These are phyloP conservation scores for Stenogyne calaminthoides DNA, from an alignment of 305 asterid species.

Conservation along the genomic window DNA sequence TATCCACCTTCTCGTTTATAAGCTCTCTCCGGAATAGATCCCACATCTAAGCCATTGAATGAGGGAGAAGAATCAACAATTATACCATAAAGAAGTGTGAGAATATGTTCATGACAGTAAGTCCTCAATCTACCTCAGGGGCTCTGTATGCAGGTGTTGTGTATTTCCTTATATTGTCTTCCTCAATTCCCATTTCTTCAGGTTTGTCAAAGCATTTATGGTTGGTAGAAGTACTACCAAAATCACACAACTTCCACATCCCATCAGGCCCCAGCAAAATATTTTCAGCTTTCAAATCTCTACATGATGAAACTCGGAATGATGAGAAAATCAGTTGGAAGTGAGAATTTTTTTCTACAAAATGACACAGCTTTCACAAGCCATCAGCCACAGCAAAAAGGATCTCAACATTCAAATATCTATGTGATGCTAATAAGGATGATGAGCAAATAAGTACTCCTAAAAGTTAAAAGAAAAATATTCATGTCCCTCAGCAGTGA, in stretches of 20 bases:
- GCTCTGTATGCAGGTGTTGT: conserved; percentile 98
- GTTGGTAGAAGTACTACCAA: conserved; percentile 95
- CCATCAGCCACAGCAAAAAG: conserved; percentile 88
- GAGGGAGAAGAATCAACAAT: conserved; percentile 42
- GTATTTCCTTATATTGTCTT: conserved; percentile 90
- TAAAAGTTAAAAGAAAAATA: conserved; percentile 2
- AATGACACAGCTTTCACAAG: conserved; percentile 83
- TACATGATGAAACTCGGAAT: conserved; percentile 43
- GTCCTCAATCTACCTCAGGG: conserved; percentile 82
- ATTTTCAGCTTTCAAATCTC: conserved; percentile 98
- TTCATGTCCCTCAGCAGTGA: conserved; percentile 13
- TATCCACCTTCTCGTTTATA: conserved; percentile 90
- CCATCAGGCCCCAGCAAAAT: conserved; percentile 94
- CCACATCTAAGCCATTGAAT: conserved; percentile 84
- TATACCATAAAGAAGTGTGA: conserved; percentile 35
- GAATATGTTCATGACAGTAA: conserved; percentile 37
- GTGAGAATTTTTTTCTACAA: conserved; percentile 29
- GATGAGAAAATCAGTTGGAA: conserved; percentile 16
- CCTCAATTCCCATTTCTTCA: conserved; percentile 99
- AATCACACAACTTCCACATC: conserved; percentile 93
- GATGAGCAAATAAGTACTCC: conserved; percentile 5
- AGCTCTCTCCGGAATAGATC: conserved; percentile 84
- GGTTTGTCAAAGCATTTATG: conserved; percentile 96
- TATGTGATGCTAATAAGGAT: conserved; percentile 40
- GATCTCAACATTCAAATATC: conserved; percentile 92